These are phyloP conservation scores for Pluteus cervinus DNA, from an alignment of 768 basidiomycete genomes.

Conservation along the genomic window DNA sequence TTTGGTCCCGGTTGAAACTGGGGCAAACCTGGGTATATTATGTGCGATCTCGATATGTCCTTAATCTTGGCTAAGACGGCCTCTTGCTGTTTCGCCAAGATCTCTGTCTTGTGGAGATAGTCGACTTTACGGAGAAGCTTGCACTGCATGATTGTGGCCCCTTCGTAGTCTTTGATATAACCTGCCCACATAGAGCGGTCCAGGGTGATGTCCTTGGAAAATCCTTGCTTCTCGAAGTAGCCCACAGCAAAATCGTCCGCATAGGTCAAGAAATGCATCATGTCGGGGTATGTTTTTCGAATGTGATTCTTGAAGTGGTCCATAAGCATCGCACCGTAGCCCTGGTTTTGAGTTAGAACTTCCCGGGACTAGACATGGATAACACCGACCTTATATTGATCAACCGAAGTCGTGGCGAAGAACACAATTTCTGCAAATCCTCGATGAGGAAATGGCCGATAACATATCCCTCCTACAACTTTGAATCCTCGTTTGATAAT, in stretches of 20 bases:
- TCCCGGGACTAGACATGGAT: neutral
- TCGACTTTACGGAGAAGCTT: conserved; percentile 90
- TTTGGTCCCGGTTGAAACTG: conserved; percentile 61
- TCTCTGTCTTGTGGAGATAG: conserved; percentile 76
- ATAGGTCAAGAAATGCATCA: conserved; percentile 96
- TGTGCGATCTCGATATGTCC: conserved; percentile 78
- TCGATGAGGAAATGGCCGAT: conserved; percentile 90
- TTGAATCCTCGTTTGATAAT: conserved; percentile 94
- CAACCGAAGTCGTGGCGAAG: conserved; percentile 93
- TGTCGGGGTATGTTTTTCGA: conserved; percentile 70
- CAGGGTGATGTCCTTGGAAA: conserved; percentile 95
- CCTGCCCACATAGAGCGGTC: conserved; percentile 92
- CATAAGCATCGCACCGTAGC: conserved; percentile 98
- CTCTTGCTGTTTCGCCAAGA: conserved; percentile 78
- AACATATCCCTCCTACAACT: conserved; percentile 97
- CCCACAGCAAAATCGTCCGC: conserved; percentile 99
- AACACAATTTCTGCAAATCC: conserved; percentile 98
- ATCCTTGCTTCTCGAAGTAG: conserved; percentile 99
- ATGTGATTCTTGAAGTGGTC: conserved; percentile 96
- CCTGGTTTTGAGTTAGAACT: conserved; percentile 38
- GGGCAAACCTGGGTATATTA: conserved; percentile 74
- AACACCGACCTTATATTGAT: conserved; percentile 85
- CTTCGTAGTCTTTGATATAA: conserved; percentile 99
- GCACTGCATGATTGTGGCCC: conserved; percentile 98
- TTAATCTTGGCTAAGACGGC: conserved; percentile 87